Percentiles rank a stretch among this genome's conserved stretches.
Evolutionary conservation across 2,329 filamentous ascomycete species (phyloP).

Genomic region (Didymella keratinophila): DNA sequence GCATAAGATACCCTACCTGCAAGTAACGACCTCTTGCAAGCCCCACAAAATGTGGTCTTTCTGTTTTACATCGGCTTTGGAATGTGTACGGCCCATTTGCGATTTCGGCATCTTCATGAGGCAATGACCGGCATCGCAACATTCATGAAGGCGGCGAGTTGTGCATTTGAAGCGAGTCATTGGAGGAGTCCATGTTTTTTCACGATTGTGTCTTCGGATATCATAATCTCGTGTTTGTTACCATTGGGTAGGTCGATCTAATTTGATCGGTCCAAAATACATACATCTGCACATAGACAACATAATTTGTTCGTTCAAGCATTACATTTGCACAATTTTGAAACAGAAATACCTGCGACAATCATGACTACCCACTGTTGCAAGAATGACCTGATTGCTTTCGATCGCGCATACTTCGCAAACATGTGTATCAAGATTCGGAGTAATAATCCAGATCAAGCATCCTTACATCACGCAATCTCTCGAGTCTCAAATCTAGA

Average conservation of each 20-base stretch:
- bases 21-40: slow-evolving; percentile 19
- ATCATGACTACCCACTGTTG: background rate
- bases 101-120: slow-evolving; percentile 11
- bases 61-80: slow-evolving; percentile 7
- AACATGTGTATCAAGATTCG: slow-evolving; percentile 9
- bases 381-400: slow-evolving; percentile 3
- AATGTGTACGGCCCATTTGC: slow-evolving; percentile 1
- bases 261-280: slow-evolving; percentile 11
- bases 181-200: slow-evolving; percentile 4
- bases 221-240: slow-evolving; percentile 11
- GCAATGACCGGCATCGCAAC: slow-evolving; percentile 12
- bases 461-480: slow-evolving; percentile 16
- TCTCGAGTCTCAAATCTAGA: slow-evolving; percentile 9
- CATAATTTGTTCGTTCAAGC: slow-evolving; percentile 7
- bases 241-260: slow-evolving; percentile 17
- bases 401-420: background rate
- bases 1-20: slow-evolving; percentile 18
- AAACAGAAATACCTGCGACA: slow-evolving; percentile 7
- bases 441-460: slow-evolving; percentile 17
- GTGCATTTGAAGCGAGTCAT: slow-evolving; percentile 20
- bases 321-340: background rate
- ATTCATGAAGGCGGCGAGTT: slow-evolving; percentile 8
- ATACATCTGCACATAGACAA: slow-evolving; percentile 16
- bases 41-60: slow-evolving; percentile 6
- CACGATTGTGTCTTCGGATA: slow-evolving; percentile 11